Evolutionary conservation across 164 flowering plant genomes (phyloP).

Genomic region (Nymphaea thermarum): DNA sequence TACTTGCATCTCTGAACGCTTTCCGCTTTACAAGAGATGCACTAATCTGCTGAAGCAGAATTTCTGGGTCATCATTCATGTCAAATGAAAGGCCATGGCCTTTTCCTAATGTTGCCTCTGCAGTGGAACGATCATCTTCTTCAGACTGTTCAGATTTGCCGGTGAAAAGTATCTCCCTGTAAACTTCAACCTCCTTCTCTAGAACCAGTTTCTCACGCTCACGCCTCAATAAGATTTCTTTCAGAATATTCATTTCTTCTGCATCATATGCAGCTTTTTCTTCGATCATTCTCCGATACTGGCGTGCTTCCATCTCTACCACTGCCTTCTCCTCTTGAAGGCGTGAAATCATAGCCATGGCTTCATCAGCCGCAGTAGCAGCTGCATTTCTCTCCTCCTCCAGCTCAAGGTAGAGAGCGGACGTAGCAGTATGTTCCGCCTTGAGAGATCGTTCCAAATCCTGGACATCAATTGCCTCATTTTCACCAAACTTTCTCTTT

Average conservation of each 20-base stretch:
- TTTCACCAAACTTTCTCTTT: conserved; percentile 10
- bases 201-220: conserved; percentile 74
- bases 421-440: conserved; percentile 51
- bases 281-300: conserved; percentile 74
- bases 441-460: conserved; percentile 53
- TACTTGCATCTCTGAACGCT: conserved; percentile 7
- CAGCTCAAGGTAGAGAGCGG: conserved; percentile 52
- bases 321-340: conserved; percentile 89
- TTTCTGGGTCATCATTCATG: conserved; percentile 28
- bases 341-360: conserved; percentile 92
- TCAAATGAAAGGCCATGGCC: conserved; percentile 11
- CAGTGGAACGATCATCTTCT: conserved; percentile 10
- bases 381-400: conserved; percentile 94
- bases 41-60: conserved; percentile 31
- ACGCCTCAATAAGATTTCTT: conserved; percentile 68
- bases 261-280: conserved; percentile 79
- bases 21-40: conserved; percentile 26
- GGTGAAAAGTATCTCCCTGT: conserved; percentile 27
- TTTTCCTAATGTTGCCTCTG: conserved; percentile 5
- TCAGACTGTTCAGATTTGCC: conserved; percentile 18
- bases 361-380: conserved; percentile 88
- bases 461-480: conserved; percentile 21
- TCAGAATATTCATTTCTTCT: conserved; percentile 85
- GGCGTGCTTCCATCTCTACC: conserved; percentile 80
- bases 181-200: conserved; percentile 83